Conservation (phyloP, 2,329 filamentous ascomycete genomes). For the Colletotrichum ledebouriae region DNA sequence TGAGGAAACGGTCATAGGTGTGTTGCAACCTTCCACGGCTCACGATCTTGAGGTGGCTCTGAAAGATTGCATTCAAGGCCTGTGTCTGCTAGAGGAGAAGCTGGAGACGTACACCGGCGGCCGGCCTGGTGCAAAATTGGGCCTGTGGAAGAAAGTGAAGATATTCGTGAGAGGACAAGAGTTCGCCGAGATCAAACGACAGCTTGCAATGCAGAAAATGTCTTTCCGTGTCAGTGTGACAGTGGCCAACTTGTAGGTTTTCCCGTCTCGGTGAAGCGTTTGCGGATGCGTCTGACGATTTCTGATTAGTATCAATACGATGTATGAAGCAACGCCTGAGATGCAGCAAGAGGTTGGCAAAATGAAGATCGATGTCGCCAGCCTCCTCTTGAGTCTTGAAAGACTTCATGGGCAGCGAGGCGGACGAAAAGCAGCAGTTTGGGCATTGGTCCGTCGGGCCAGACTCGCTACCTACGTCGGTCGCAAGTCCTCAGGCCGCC, state of each 20-base stretch:
- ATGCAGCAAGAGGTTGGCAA: slow-evolving; percentile 20
- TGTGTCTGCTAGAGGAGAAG: slow-evolving; percentile 6
- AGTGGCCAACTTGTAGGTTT: slow-evolving; percentile 30
- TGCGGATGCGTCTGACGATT: background rate
- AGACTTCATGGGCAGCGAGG: background rate
- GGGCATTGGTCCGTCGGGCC: background rate
- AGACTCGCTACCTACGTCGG: background rate
- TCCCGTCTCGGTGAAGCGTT: background rate
- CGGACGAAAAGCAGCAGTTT: background rate
- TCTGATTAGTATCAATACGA: slow-evolving; percentile 24
- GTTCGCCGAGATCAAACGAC: slow-evolving; percentile 14
- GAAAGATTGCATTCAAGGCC: slow-evolving; percentile 1
- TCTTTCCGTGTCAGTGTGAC: slow-evolving; percentile 14
- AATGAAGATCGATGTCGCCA: slow-evolving; percentile 20
- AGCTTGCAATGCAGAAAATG: slow-evolving; percentile 15
- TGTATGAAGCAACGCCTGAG: slow-evolving; percentile 6
- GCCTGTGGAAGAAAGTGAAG: slow-evolving; percentile 16
- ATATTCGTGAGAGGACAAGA: slow-evolving; percentile 13
- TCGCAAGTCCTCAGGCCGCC: background rate
- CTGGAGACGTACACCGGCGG: slow-evolving; percentile 11
- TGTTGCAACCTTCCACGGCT: slow-evolving; percentile 12
- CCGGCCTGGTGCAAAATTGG: slow-evolving; percentile 4
- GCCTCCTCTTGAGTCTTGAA: slow-evolving; percentile 3
- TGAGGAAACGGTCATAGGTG: slow-evolving; percentile 22
- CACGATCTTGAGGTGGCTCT: slow-evolving; percentile 12